Evolutionary conservation across 2,329 filamentous ascomycete genomes (phyloP).

Genomic region (Verticillium longisporum): DNA sequence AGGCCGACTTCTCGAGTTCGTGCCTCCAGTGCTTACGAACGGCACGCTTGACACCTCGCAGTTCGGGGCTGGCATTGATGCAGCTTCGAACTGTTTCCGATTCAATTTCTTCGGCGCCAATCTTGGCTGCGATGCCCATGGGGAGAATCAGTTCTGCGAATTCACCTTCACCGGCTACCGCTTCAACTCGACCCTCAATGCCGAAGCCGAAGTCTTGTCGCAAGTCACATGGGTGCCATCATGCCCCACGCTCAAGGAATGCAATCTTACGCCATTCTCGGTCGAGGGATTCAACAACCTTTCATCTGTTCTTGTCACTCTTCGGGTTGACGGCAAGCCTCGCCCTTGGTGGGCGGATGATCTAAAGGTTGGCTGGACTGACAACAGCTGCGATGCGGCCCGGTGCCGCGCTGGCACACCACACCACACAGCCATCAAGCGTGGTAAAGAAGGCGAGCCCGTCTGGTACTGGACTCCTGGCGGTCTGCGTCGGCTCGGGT

Average conservation of each 20-base stretch:
- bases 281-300: conserved; percentile 30
- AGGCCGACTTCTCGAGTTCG: conserved; percentile 30
- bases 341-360: conserved; percentile 36
- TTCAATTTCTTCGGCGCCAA: conserved; percentile 32
- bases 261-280: conserved; percentile 25
- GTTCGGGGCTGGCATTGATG: conserved; percentile 31
- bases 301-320: conserved; percentile 29
- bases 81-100: conserved; percentile 27
- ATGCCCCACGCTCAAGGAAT: conserved; percentile 26
- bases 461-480: neutral
- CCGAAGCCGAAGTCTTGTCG: conserved; percentile 18
- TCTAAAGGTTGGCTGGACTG: conserved; percentile 30
- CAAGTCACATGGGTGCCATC: conserved; percentile 32
- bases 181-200: conserved; percentile 22
- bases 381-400: conserved; percentile 31
- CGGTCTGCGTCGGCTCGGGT: neutral
- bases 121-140: conserved; percentile 28
- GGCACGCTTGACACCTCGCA: conserved; percentile 26
- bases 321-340: conserved; percentile 28
- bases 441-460: neutral
- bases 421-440: neutral
- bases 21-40: conserved; percentile 26
- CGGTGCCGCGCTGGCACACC: conserved; percentile 21
- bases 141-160: conserved; percentile 29
- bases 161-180: conserved; percentile 34